phyloP scores from a whole-genome alignment of 306 rosid genomes.

The Casuarina cunninghamiana region DNA sequence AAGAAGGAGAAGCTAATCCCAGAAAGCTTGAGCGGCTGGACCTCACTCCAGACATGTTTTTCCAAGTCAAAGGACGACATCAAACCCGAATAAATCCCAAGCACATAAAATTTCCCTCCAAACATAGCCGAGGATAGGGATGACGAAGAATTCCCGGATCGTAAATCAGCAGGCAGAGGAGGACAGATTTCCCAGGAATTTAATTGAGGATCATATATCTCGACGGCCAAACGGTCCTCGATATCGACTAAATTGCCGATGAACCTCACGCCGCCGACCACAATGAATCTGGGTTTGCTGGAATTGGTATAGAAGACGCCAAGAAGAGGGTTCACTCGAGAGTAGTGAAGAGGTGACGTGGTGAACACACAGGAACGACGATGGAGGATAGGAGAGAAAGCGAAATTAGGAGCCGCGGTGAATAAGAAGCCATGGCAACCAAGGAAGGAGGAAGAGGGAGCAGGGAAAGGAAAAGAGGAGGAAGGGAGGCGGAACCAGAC shows the following conservation, averaged over 20 bases:
- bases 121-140: conserved; percentile 75
- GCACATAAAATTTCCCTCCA: conserved; percentile 49
- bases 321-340: conserved; percentile 76
- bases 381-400: conserved; percentile 48
- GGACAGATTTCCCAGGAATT: conserved; percentile 60
- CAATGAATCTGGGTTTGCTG: conserved; percentile 40
- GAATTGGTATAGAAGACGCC: conserved; percentile 44
- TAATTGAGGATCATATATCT: conserved; percentile 57
- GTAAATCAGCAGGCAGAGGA: conserved; percentile 68
- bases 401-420: conserved; percentile 63
- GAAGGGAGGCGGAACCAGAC: conserved; percentile 68
- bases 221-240: conserved; percentile 72
- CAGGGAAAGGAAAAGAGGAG: conserved; percentile 19
- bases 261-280: conserved; percentile 79
- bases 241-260: conserved; percentile 76
- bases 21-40: conserved; percentile 64
- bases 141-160: conserved; percentile 68
- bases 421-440: conserved; percentile 63
- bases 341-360: conserved; percentile 63
- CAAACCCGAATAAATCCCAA: conserved; percentile 68
- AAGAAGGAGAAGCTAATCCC: conserved; percentile 73
- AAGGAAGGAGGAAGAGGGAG: conserved; percentile 60
- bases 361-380: conserved; percentile 35
- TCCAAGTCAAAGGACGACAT: conserved; percentile 61
- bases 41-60: conserved; percentile 57